Percentiles rank a stretch among this genome's conserved stretches.
Conservation (phyloP, 2,329 filamentous ascomycete genomes). For the Colletotrichum acutatum region DNA sequence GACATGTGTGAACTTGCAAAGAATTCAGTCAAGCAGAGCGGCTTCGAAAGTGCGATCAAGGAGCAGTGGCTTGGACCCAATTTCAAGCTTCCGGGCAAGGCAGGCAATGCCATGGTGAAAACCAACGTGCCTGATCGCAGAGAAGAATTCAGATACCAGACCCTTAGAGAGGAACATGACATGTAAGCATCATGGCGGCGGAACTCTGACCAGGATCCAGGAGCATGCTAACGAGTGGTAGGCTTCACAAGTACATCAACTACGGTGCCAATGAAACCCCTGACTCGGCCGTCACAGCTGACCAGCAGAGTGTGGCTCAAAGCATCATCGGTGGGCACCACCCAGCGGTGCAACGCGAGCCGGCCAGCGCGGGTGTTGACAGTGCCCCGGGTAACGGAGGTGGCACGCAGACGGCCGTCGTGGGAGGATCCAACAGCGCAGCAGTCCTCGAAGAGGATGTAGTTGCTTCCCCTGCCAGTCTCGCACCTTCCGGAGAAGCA, state of each 20-base stretch:
- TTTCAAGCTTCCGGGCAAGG: conserved; percentile 81
- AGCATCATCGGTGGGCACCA: conserved; percentile 22
- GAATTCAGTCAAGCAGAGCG: conserved; percentile 94
- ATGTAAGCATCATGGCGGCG: conserved; percentile 70
- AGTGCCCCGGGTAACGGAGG: not conserved
- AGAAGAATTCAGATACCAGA: conserved; percentile 90
- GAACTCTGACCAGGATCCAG: not conserved
- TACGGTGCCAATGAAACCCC: conserved; percentile 8
- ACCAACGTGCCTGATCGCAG: conserved; percentile 96
- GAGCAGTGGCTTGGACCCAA: conserved; percentile 88
- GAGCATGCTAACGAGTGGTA: conserved; percentile 4
- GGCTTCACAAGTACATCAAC: conserved; percentile 31
- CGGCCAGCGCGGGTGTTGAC: not conserved
- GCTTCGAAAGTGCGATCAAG: conserved; percentile 90
- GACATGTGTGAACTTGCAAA: conserved; percentile 99
- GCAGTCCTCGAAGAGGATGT: conserved; percentile 3
- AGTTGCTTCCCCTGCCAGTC: conserved; percentile 27
- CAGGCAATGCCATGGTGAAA: conserved; percentile 92
- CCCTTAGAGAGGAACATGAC: conserved; percentile 81
- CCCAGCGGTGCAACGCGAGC: conserved; percentile 1
- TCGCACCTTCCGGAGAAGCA: conserved; percentile 42
- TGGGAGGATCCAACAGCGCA: not conserved
- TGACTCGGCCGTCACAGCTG: conserved; percentile 3
- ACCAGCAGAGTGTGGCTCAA: conserved; percentile 19
- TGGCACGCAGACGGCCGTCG: not conserved